A percentile compares a stretch with the other conserved stretches of the same genome.
These are phyloP conservation scores for Lagenidium sp. DNA, from an alignment of 352 stramenopile species.

Conservation along the genomic window DNA sequence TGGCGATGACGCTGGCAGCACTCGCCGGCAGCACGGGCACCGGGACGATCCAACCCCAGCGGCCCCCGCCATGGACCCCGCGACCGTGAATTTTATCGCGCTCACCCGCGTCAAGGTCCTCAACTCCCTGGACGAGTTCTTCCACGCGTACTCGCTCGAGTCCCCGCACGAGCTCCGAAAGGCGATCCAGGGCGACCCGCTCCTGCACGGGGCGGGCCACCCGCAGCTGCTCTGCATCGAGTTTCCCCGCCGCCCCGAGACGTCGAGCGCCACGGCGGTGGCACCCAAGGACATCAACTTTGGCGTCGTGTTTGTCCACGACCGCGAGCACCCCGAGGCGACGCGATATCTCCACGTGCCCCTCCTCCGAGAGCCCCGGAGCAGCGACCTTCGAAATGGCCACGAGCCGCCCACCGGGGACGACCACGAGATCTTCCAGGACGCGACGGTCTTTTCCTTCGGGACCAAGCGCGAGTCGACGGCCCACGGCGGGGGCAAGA, in stretches of 20 bases:
- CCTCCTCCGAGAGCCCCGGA: constrained; percentile 22
- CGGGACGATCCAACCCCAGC: not conserved
- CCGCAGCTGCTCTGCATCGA: constrained; percentile 51
- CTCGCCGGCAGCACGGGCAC: not conserved
- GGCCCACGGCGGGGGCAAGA: constrained; percentile 62
- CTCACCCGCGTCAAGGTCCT: constrained; percentile 28
- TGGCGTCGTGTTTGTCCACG: constrained; percentile 49
- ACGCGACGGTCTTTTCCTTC: constrained; percentile 58
- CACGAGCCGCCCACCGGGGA: constrained; percentile 5
- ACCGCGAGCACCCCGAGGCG: constrained; percentile 3
- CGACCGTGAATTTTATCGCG: not conserved
- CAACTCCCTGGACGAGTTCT: constrained; percentile 21
- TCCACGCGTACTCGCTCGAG: not conserved
- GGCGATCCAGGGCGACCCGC: not conserved
- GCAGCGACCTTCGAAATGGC: not conserved
- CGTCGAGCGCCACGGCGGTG: not conserved
- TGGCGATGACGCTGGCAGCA: constrained; percentile 5
- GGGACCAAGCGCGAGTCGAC: constrained; percentile 46
- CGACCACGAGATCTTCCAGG: constrained; percentile 33
- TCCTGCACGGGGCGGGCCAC: not conserved
- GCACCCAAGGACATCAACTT: constrained; percentile 28
- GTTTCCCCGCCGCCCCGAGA: constrained; percentile 14
- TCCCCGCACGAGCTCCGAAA: not conserved
- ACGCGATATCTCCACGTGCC: constrained; percentile 43
- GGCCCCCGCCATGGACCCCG: not conserved